phyloP scores from a whole-genome alignment of 1,284 basidiomycete species.

The Malassezia furfur region DNA sequence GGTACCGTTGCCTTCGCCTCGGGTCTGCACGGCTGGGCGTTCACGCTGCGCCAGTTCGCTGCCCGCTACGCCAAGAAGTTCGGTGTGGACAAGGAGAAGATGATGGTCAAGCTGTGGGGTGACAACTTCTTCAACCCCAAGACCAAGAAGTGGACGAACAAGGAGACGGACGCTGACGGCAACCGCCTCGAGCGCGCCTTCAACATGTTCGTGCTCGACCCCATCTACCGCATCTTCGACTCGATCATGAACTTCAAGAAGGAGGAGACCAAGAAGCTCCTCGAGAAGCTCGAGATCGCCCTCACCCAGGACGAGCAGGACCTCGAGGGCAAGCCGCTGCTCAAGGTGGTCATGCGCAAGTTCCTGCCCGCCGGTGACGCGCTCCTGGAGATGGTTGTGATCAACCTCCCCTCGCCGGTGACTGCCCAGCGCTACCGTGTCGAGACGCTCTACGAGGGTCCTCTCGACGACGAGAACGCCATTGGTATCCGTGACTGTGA shows the following conservation, averaged over 20 bases:
- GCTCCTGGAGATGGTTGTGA: conserved; percentile 99
- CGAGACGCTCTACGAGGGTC: conserved; percentile 98
- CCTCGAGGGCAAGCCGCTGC: conserved; percentile 87
- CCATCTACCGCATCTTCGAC: conserved; percentile 98
- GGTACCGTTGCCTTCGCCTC: conserved; percentile 98
- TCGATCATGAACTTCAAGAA: conserved; percentile 99
- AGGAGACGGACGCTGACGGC: conserved; percentile 66
- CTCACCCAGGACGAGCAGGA: conserved; percentile 84
- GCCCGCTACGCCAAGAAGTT: conserved; percentile 94
- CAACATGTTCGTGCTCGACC: conserved; percentile 84
- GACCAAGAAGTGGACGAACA: conserved; percentile 93
- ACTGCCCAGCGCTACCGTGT: conserved; percentile 98
- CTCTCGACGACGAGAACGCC: conserved; percentile 98
- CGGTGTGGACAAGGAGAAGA: conserved; percentile 96
- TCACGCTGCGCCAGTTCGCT: conserved; percentile 97
- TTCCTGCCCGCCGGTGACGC: conserved; percentile 99
- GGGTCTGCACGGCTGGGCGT: conserved; percentile 99
- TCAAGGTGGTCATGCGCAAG: conserved; percentile 98
- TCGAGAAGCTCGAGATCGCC: conserved; percentile 94
- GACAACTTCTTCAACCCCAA: conserved; percentile 99
- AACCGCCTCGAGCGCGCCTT: conserved; percentile 63
- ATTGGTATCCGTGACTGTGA: conserved; percentile 98
- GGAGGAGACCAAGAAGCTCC: conserved; percentile 71
- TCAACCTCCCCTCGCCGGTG: conserved; percentile 81
- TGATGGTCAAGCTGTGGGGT: conserved; percentile 97